These are phyloP conservation scores for Entomortierella parvispora DNA, from an alignment of 192 early-diverging fungal genomes.

Conservation along the genomic window DNA sequence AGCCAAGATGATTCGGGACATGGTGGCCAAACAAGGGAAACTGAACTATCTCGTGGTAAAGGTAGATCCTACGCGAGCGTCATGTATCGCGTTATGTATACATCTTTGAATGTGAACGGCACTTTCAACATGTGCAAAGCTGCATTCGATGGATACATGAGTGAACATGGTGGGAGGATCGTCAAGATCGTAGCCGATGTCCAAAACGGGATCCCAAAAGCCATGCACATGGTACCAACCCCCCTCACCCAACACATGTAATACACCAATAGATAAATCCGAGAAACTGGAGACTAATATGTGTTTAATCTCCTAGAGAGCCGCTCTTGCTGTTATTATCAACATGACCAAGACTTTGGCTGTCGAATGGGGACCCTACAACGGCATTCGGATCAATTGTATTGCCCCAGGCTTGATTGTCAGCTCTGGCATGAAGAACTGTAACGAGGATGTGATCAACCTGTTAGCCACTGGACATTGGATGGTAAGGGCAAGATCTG, in stretches of 20 bases:
- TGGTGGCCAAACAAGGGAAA: slow-evolving; percentile 23
- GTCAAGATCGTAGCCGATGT: slow-evolving; percentile 23
- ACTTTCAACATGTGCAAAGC: slow-evolving; percentile 24
- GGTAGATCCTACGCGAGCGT: slow-evolving; percentile 18
- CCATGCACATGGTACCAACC: slow-evolving; percentile 30
- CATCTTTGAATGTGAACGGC: slow-evolving; percentile 30
- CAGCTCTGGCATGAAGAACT: slow-evolving; percentile 37
- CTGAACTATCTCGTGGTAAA: slow-evolving; percentile 12
- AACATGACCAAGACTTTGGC: slow-evolving; percentile 39
- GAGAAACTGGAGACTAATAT: too few relatives aligned
- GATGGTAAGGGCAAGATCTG: slow-evolving; percentile 11
- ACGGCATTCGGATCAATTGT: slow-evolving; percentile 29
- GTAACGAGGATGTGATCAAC: slow-evolving; percentile 10
- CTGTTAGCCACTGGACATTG: not conserved
- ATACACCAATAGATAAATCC: too few relatives aligned
- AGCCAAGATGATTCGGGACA: not conserved
- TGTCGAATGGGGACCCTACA: slow-evolving; percentile 29
- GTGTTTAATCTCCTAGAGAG: too few relatives aligned
- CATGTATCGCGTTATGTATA: too few relatives aligned
- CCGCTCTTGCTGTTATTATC: slow-evolving; percentile 20
- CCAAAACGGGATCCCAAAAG: slow-evolving; percentile 22
- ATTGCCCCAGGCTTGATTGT: slow-evolving; percentile 24
- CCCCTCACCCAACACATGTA: too few relatives aligned
- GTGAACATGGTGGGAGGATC: slow-evolving; percentile 29
- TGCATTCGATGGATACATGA: slow-evolving; percentile 23